Conservation (phyloP, 768 basidiomycete genomes). For the Amyloporia xantha region DNA sequence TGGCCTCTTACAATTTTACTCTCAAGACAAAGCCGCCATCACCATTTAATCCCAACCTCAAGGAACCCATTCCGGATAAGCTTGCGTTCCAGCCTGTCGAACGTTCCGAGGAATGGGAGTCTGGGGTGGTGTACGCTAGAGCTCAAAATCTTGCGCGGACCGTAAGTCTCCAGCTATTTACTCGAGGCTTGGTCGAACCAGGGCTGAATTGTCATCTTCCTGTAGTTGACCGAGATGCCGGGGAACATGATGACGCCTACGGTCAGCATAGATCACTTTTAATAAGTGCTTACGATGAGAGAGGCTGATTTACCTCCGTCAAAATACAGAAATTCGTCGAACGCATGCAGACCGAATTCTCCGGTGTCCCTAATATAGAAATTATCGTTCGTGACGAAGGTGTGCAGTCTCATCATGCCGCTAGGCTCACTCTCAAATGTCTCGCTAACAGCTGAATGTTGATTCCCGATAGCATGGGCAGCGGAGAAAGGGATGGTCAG, state of each 20-base stretch:
- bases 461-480: constrained; percentile 59
- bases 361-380: constrained; percentile 59
- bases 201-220: not conserved
- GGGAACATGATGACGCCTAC: constrained; percentile 85
- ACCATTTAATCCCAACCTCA: constrained; percentile 54
- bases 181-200: not conserved
- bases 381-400: constrained; percentile 69
- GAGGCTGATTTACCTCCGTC: not conserved
- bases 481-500: constrained; percentile 75
- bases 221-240: constrained; percentile 76
- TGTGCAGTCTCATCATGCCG: constrained; percentile 30
- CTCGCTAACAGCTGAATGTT: not conserved
- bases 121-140: constrained; percentile 64
- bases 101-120: constrained; percentile 45
- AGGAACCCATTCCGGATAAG: constrained; percentile 43
- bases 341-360: constrained; percentile 60
- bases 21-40: constrained; percentile 71
- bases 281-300: not conserved
- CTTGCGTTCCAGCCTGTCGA: constrained; percentile 39
- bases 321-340: constrained; percentile 57
- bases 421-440: constrained; percentile 4
- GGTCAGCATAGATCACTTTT: constrained; percentile 29
- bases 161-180: constrained; percentile 30
- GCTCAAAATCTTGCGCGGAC: constrained; percentile 80
- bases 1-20: constrained; percentile 71